Conservation (phyloP, 192 early-diverging fungal genomes). For the Linnemannia schmuckeri region DNA sequence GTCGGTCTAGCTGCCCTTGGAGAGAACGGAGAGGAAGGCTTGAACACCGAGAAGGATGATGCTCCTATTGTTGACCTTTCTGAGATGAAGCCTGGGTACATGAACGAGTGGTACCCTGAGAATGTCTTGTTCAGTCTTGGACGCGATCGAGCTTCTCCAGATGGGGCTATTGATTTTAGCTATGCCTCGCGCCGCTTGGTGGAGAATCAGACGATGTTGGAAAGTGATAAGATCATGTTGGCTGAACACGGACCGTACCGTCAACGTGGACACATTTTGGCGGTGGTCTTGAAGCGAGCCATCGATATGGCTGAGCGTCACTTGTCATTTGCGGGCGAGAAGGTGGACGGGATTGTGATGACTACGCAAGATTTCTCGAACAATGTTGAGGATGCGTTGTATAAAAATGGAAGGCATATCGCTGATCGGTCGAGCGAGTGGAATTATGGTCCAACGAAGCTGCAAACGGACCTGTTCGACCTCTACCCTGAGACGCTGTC, state of each 20-base stretch:
- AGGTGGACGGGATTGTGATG: neutral
- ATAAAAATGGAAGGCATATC: neutral
- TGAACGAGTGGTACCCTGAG: neutral
- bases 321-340: neutral
- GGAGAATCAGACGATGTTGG: neutral
- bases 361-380: neutral
- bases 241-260: too few species aligned
- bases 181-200: neutral
- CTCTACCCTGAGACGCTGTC: neutral
- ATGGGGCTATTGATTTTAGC: neutral
- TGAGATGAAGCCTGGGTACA: neutral
- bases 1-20: neutral
- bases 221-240: too few species aligned
- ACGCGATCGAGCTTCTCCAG: neutral
- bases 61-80: neutral
- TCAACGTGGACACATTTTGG: neutral
- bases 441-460: neutral
- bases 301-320: neutral
- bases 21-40: neutral
- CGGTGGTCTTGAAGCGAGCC: neutral
- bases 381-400: neutral
- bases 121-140: neutral
- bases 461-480: too few species aligned
- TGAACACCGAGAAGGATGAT: neutral
- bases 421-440: neutral